Base-by-base conservation (phyloP, 345 rosid species). In the Brassica incana region DNA sequence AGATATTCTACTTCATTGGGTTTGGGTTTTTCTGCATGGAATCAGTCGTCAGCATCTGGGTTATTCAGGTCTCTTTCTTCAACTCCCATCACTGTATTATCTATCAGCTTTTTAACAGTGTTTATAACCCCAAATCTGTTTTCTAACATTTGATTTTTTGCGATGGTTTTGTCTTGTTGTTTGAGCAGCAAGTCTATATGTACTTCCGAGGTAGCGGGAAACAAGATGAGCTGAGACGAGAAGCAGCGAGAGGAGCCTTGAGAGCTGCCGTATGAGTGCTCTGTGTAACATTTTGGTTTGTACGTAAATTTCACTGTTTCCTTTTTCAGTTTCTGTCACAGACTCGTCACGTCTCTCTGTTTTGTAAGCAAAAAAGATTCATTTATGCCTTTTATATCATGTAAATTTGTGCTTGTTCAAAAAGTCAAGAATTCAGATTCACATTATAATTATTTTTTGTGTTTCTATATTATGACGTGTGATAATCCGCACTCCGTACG, bases 1-100 rank as follows among this genome's bases (percentile, higher is more conserved):
- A 95, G 98, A 86, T 90, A 78, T 88, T 95, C 86, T 95, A 91
- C 91, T 89, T 90, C 45, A 14, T 95, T 18, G 99, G 98, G 40
- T 93, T 90, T 40, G 97, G 82, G 30, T 84, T 85, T 6, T 93
- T 90, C 87, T 86, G 88, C 54, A 62, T 86, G 6, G 98, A 92
- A 80, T 77, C 97, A 6, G 40, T 93, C 62, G 82, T 91, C 83
- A 93, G 99, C 87, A 81, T 95, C 65, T 95, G 97, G 95, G 98
- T 95, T 75, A 74, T 95, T 74, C 99, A 90, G 99, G 98, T 93
- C 80, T 27, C 15, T 69, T 12, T 60, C 68, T 68, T 65, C 32
- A 69, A 58, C 65, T 65, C 69, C 9, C 43, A 76, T 71, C 50
- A 3, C 73, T 70, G 20, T 5, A 6, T 16, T 56, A 36, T 15